Conservation (phyloP, 2,329 filamentous ascomycete genomes). For the Alternaria gaisen region DNA sequence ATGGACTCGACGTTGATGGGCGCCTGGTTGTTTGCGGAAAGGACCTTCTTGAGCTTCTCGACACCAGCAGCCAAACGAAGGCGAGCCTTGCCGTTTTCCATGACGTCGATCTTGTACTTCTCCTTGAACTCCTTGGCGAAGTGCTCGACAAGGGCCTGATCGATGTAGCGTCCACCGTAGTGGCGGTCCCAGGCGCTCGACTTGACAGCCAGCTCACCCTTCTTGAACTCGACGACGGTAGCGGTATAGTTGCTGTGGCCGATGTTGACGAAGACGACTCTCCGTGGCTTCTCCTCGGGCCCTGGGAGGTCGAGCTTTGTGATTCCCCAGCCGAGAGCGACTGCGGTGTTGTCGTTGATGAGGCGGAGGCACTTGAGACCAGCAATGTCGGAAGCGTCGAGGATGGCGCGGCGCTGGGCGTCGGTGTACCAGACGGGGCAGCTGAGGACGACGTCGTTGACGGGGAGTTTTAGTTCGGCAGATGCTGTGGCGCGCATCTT, state of each 20-base stretch:
- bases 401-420: constrained; percentile 83
- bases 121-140: constrained; percentile 95
- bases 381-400: constrained; percentile 93
- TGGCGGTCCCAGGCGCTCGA: constrained; percentile 92
- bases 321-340: constrained; percentile 95
- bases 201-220: constrained; percentile 95
- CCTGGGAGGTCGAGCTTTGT: constrained; percentile 93
- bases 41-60: constrained; percentile 98
- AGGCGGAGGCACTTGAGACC: constrained; percentile 91
- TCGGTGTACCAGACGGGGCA: constrained; percentile 98
- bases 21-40: constrained; percentile 92
- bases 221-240: constrained; percentile 94
- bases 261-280: constrained; percentile 92
- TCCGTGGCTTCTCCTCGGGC: constrained; percentile 88
- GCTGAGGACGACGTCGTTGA: constrained; percentile 92
- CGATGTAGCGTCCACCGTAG: constrained; percentile 97
- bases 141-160: constrained; percentile 93
- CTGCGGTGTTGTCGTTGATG: constrained; percentile 98
- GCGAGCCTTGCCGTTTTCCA: constrained; percentile 86
- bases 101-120: constrained; percentile 97
- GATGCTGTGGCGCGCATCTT: constrained; percentile 91
- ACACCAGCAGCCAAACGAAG: constrained; percentile 86
- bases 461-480: constrained; percentile 86
- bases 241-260: constrained; percentile 96
- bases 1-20: constrained; percentile 97